Evolutionary conservation across 257 asterid genomes (phyloP).

Genomic region (Euphrasia confusa): DNA sequence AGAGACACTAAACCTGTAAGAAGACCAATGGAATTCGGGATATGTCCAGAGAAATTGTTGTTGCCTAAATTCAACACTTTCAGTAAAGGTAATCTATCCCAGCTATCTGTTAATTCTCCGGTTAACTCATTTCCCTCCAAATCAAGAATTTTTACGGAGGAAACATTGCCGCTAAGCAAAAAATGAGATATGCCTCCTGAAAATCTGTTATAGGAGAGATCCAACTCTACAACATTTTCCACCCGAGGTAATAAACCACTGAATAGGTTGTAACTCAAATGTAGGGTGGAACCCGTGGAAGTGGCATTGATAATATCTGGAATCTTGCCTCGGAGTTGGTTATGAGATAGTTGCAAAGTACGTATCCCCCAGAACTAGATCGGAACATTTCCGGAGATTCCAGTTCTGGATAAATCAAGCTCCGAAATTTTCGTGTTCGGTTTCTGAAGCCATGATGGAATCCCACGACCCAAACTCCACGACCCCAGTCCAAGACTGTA

Average conservation of each 20-base stretch:
- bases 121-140: conserved; percentile 30
- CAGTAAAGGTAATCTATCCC: conserved; percentile 28
- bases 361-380: conserved; percentile 32
- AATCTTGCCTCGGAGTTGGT: conserved; percentile 29
- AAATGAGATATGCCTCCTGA: conserved; percentile 25
- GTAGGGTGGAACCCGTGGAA: neutral
- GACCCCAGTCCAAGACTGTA: neutral
- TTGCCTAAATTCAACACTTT: conserved; percentile 23
- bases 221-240: conserved; percentile 7
- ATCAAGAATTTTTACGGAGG: conserved; percentile 21
- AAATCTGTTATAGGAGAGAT: conserved; percentile 34
- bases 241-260: conserved; percentile 29
- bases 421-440: neutral
- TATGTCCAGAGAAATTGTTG: conserved; percentile 30
- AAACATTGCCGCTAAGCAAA: conserved; percentile 16
- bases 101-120: conserved; percentile 34
- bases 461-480: conserved; percentile 26
- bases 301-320: neutral
- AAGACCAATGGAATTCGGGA: conserved; percentile 32
- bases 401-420: conserved; percentile 28
- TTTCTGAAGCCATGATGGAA: conserved; percentile 32
- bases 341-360: conserved; percentile 24
- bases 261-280: conserved; percentile 23
- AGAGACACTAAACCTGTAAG: conserved; percentile 18
- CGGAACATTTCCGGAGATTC: conserved; percentile 26